Evolutionary conservation across 1,139 yeast species (phyloP).

Genomic region (Sugiyamaella xylanicola): DNA sequence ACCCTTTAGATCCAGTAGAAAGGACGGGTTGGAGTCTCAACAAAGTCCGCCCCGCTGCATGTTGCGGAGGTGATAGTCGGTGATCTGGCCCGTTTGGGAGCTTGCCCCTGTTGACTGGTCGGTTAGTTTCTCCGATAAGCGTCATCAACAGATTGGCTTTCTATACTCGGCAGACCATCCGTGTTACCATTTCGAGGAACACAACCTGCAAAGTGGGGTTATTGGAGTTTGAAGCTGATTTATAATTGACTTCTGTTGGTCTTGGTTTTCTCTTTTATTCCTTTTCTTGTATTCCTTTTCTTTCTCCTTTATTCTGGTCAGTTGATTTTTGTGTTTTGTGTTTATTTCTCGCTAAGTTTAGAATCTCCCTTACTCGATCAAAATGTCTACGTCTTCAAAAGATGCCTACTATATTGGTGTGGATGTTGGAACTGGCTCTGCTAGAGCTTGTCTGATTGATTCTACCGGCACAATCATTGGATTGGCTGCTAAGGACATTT

Average conservation of each 20-base stretch:
- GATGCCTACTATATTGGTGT: slow-evolving; percentile 74
- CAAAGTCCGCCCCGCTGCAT: not conserved
- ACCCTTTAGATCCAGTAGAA: no score
- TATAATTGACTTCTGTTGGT: not conserved
- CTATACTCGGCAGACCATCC: not conserved
- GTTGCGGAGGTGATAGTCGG: not conserved
- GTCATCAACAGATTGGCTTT: not conserved
- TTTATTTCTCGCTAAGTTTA: no score
- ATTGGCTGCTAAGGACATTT: slow-evolving; percentile 76
- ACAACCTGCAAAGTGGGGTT: not conserved
- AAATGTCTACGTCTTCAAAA: not conserved
- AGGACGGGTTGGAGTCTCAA: not conserved
- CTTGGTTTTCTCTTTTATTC: not conserved
- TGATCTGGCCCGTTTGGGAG: not conserved
- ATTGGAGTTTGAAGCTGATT: not conserved
- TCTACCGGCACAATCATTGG: slow-evolving; percentile 80
- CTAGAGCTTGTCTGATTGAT: slow-evolving; percentile 90
- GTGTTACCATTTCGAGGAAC: not conserved
- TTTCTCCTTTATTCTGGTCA: not conserved
- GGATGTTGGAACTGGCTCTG: slow-evolving; percentile 97
- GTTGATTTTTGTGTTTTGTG: not conserved
- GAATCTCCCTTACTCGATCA: not conserved
- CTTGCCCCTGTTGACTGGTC: not conserved
- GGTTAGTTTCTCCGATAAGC: not conserved
- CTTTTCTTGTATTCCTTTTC: not conserved